Base-by-base conservation (phyloP, 257 asterid species). In the Vinca minor region DNA sequence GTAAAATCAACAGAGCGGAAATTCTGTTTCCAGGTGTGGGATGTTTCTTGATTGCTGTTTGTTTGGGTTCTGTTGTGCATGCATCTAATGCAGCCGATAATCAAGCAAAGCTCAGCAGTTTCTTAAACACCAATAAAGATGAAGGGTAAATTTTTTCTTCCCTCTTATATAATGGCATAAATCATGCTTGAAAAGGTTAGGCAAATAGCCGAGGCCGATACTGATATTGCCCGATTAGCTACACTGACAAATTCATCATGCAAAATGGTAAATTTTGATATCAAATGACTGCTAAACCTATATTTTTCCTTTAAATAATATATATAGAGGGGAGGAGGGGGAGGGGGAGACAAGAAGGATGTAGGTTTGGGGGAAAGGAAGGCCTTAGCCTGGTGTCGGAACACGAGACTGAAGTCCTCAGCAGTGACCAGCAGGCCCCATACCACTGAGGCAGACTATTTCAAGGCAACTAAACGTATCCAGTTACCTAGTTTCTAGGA, bases 11-110 rank as follows among this genome's bases (percentile, higher is more conserved):
- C 83, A 89, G 64, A 68, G 98, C 97, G 5, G 89, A 85, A 83
- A 84, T 92, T 77, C 96, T 92, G 49, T 92, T 92, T 44, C 85
- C 98, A 4, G 97, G 98, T 20, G 97, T 89, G 41, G 98, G 71
- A 32, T 92, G 96, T 73, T 92, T 92, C 75, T 73, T 92, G 78
- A 73, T 89, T 77, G 98, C 98, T 63, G 98, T 89, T 66, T 87
- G 94, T 71, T 75, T 92, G 2, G 97, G 91, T 56, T 81, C 96
- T 75, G 76, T 79, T 49, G 89, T 89, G 44, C 98, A 92, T 80
- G 71, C 87, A 48, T 89, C 98, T 64, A 89, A 92, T 64, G 86
- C 81, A 62, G 83, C 81, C 0, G 98, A 92, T 71, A 89, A 92
- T 64, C 66, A 78, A 71, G 82, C 70, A 45, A 92, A 92, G 78